A percentile compares a stretch with the other conserved stretches of the same genome.
These are phyloP conservation scores for Laetiporus sulphureus DNA, from an alignment of 1,284 basidiomycete genomes.

Conservation along the genomic window DNA sequence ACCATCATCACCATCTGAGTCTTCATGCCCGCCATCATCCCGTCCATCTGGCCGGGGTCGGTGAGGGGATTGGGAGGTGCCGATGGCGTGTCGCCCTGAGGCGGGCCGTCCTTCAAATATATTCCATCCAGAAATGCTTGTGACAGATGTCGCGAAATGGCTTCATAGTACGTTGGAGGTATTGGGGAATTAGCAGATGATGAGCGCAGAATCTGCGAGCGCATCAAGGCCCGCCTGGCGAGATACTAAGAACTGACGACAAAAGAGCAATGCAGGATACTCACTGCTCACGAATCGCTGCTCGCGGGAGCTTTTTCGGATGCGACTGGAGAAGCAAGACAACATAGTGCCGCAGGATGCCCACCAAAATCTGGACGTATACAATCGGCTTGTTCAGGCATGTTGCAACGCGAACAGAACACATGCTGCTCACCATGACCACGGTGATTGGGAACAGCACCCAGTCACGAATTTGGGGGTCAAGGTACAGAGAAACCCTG, in stretches of 20 bases:
- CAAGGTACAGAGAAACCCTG: slow-evolving; percentile 79
- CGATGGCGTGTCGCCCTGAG: slow-evolving; percentile 46
- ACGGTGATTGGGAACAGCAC: slow-evolving; percentile 96
- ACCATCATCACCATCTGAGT: slow-evolving; percentile 99
- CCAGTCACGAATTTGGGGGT: slow-evolving; percentile 92
- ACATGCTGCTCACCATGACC: slow-evolving; percentile 73
- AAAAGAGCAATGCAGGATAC: slow-evolving; percentile 28
- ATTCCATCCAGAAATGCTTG: slow-evolving; percentile 68
- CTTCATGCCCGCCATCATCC: slow-evolving; percentile 99
- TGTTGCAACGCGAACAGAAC: not conserved
- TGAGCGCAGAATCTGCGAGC: slow-evolving; percentile 78
- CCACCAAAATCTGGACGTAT: slow-evolving; percentile 76
- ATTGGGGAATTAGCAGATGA: slow-evolving; percentile 78
- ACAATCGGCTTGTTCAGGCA: not conserved
- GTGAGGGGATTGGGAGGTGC: slow-evolving; percentile 69
- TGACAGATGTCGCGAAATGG: slow-evolving; percentile 70
- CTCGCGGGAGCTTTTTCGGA: slow-evolving; percentile 76
- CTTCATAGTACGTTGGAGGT: slow-evolving; percentile 66
- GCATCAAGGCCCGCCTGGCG: slow-evolving; percentile 81
- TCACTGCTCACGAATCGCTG: slow-evolving; percentile 90
- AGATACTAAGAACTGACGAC: slow-evolving; percentile 2
- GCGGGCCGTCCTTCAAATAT: slow-evolving; percentile 82
- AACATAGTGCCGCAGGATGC: slow-evolving; percentile 91
- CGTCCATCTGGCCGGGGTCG: slow-evolving; percentile 92
- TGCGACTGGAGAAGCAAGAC: slow-evolving; percentile 79